Base-by-base conservation (phyloP, 1,284 basidiomycete species). In the Ceratobasidium sp. region DNA sequence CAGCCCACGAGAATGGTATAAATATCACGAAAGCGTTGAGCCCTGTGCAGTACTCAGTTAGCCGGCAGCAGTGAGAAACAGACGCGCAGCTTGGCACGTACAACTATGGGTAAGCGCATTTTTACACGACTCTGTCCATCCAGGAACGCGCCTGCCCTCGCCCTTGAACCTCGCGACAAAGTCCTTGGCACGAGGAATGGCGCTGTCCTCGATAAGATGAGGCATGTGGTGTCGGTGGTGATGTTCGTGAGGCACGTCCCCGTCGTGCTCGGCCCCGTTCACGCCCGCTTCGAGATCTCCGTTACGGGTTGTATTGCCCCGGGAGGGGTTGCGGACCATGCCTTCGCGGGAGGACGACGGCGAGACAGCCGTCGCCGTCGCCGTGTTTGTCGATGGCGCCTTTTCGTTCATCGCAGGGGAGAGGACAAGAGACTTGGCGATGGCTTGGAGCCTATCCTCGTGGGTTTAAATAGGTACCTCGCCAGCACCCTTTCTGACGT, bases 1-100 rank as follows among this genome's bases (percentile, higher is more conserved):
- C 82, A 1, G 81, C 83, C 89, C 89, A 92, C 6, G 89, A 86
- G 36, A 90, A 74, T 0, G 89, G 89, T 12, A 90, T 83, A 76
- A 88, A 83, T 0, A 90, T 18, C n/a, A 90, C 75, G 36, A 91
- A 58, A 12, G 53, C 16, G 26, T 21, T 70, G 5, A 70, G 53
- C 53, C 67, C 67, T 70, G 36, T 18, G 36, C 2, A 21, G 34
- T 6, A 62, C 45, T 26, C 48, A 23, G 18, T 57, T 12, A 70
- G 43, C 59, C 23, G 41, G 9, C 39, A 34, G 28, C 59, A 46
- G 39, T 26, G 5, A 36, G n/a, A n/a, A n/a, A n/a, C n/a, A n/a
- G n/a, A 23, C 9, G 45, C 23, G 18, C 59, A n/a, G 8, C 55
- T 58, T 61, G 41, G 59, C 41, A 46, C 67, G 58, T 39, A 70